Conservation (phyloP, 1,284 basidiomycete species). For the Macrocystidia cucumis region DNA sequence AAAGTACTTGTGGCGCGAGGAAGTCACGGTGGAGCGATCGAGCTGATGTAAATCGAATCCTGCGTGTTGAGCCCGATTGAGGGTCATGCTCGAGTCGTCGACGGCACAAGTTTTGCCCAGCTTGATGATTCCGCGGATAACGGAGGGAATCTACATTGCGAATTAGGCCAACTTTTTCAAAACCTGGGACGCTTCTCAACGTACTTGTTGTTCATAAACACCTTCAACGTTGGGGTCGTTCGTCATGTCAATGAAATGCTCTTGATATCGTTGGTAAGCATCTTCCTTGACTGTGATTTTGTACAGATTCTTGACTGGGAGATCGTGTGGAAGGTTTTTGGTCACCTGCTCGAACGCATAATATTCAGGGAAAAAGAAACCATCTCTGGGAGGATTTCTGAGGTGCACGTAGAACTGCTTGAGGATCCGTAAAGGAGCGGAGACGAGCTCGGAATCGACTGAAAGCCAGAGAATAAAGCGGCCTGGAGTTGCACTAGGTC, state of each 20-base stretch:
- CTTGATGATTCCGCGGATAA: constrained; percentile 77
- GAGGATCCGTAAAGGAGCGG: constrained; percentile 79
- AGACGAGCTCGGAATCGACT: constrained; percentile 74
- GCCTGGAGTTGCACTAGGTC: constrained; percentile 70
- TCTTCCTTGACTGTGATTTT: constrained; percentile 82
- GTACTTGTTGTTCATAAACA: constrained; percentile 88
- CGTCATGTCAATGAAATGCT: constrained; percentile 87
- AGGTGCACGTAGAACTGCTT: constrained; percentile 93
- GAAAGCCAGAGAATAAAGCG: constrained; percentile 90
- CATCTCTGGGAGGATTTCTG: constrained; percentile 52
- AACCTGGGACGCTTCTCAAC: too few relatives aligned
- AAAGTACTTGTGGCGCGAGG: constrained; percentile 70
- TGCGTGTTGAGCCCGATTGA: constrained; percentile 79
- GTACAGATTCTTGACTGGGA: constrained; percentile 76
- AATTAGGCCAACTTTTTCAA: constrained; percentile 2
- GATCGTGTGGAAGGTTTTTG: constrained; percentile 77
- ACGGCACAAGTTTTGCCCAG: constrained; percentile 82
- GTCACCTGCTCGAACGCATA: constrained; percentile 75
- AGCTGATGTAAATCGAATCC: constrained; percentile 88
- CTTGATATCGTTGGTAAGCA: constrained; percentile 76
- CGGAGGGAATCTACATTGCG: constrained; percentile 67
- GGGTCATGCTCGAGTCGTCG: constrained; percentile 60
- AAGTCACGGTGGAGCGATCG: constrained; percentile 50
- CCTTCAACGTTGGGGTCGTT: constrained; percentile 96
- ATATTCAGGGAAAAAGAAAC: constrained; percentile 60